Conservation (phyloP, 257 asterid species). For the Marsdenia floribunda region DNA sequence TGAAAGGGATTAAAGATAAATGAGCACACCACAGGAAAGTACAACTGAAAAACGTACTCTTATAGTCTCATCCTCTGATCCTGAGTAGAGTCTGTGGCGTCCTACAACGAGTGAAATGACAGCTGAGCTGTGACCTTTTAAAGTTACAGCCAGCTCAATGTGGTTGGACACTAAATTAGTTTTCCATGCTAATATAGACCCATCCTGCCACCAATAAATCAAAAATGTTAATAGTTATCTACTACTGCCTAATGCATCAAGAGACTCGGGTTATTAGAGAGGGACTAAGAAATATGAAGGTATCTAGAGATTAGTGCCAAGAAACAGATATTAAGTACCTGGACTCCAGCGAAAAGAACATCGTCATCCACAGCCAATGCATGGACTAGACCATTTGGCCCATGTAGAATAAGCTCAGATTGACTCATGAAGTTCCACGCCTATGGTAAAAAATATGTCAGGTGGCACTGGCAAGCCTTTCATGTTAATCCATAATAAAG, state of each 20-base stretch:
- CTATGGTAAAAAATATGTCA: slow-evolving; percentile 19
- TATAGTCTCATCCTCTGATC: slow-evolving; percentile 46
- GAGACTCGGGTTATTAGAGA: too few species aligned
- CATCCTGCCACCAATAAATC: slow-evolving; percentile 40
- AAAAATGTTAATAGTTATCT: neutral
- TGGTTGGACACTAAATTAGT: slow-evolving; percentile 18
- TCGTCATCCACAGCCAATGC: slow-evolving; percentile 33
- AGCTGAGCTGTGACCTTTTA: slow-evolving; percentile 42
- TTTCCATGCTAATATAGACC: slow-evolving; percentile 54
- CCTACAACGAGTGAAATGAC: slow-evolving; percentile 47
- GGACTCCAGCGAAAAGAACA: slow-evolving; percentile 53
- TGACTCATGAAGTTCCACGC: slow-evolving; percentile 44
- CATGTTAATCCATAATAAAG: neutral
- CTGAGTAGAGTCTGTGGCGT: slow-evolving; percentile 42
- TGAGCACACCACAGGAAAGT: neutral
- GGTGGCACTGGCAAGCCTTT: neutral
- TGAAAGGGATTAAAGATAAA: neutral
- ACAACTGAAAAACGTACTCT: slow-evolving; percentile 27
- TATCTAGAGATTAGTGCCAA: neutral
- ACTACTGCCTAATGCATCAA: neutral
- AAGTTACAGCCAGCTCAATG: slow-evolving; percentile 26
- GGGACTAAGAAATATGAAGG: neutral
- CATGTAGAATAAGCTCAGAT: slow-evolving; percentile 32
- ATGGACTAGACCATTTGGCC: slow-evolving; percentile 47
- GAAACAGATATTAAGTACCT: slow-evolving; percentile 27